Conservation (phyloP, 352 stramenopile genomes). For the Achlya hypogyna region DNA sequence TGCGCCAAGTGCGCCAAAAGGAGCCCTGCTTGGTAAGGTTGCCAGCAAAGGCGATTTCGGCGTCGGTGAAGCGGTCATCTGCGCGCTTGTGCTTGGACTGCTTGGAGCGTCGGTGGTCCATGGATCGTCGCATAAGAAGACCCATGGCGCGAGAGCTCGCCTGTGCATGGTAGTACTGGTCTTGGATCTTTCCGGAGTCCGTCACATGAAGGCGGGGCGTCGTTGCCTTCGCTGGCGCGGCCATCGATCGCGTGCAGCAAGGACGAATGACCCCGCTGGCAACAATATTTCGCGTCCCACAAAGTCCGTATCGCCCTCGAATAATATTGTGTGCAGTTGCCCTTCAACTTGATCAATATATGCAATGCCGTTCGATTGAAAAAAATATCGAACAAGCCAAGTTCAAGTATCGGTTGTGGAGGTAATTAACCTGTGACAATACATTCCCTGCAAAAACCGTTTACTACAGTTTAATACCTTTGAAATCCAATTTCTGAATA, state of each 20-base stretch:
- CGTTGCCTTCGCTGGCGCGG: not conserved
- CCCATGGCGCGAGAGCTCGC: slow-evolving; percentile 72
- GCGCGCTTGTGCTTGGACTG: slow-evolving; percentile 50
- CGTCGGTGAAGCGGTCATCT: slow-evolving; percentile 78
- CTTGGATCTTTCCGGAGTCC: slow-evolving; percentile 71
- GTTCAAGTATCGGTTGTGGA: not conserved
- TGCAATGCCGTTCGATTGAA: not conserved
- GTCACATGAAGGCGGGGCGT: slow-evolving; percentile 65
- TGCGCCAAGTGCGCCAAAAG: slow-evolving; percentile 82
- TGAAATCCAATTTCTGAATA: not conserved
- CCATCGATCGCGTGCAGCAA: not conserved
- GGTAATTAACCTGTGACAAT: not conserved
- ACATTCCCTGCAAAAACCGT: too few relatives aligned
- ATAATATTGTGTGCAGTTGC: not conserved
- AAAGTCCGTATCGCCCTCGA: not conserved
- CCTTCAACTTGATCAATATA: not conserved
- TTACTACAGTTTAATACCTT: too few relatives aligned
- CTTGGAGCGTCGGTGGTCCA: slow-evolving; percentile 36
- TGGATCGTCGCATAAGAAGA: slow-evolving; percentile 63
- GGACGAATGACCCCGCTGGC: not conserved
- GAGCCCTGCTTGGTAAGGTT: slow-evolving; percentile 81
- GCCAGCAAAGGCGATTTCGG: slow-evolving; percentile 67
- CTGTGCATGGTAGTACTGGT: slow-evolving; percentile 81
- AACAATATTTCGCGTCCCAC: not conserved
- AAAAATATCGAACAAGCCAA: not conserved